phyloP scores from a whole-genome alignment of 805 yeast genomes.

The Saccharomycopsis vini region DNA sequence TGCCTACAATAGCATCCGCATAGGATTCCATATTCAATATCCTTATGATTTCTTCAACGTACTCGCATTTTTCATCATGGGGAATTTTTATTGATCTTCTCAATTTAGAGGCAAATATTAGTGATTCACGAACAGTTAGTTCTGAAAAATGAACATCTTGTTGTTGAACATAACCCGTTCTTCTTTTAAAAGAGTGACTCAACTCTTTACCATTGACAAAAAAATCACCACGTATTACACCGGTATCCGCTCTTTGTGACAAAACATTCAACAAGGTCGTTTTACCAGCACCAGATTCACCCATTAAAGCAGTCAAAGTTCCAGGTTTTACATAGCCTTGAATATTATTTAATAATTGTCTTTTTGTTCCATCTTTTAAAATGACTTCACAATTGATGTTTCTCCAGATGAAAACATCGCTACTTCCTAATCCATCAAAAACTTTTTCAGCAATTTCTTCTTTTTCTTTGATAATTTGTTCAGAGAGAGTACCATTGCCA shows the following conservation, averaged over 20 bases:
- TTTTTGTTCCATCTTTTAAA: constrained; percentile 29
- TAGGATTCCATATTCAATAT: constrained; percentile 44
- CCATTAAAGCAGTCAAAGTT: constrained; percentile 47
- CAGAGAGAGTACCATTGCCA: constrained; percentile 31
- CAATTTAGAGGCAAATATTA: constrained; percentile 42
- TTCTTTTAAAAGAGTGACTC: constrained; percentile 42
- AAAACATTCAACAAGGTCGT: constrained; percentile 46
- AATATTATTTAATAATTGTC: constrained; percentile 23
- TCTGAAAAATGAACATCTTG: constrained; percentile 47
- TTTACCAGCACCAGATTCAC: constrained; percentile 59
- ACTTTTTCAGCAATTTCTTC: constrained; percentile 9
- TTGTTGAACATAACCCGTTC: constrained; percentile 52
- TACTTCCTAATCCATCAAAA: constrained; percentile 27
- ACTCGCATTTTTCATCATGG: constrained; percentile 36
- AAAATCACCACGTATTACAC: constrained; percentile 51
- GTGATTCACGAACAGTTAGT: constrained; percentile 45
- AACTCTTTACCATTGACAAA: constrained; percentile 45
- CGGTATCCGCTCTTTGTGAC: constrained; percentile 45
- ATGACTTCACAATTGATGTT: constrained; percentile 48
- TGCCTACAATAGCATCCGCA: constrained; percentile 44
- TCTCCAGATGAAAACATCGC: constrained; percentile 50
- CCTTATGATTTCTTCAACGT: constrained; percentile 42
- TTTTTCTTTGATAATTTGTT: constrained; percentile 28
- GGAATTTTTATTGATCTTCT: constrained; percentile 36
- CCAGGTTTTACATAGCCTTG: constrained; percentile 70